Percentiles rank a stretch among this genome's conserved stretches.
phyloP scores from a whole-genome alignment of 306 rosid genomes.

The Rosa multiflora region DNA sequence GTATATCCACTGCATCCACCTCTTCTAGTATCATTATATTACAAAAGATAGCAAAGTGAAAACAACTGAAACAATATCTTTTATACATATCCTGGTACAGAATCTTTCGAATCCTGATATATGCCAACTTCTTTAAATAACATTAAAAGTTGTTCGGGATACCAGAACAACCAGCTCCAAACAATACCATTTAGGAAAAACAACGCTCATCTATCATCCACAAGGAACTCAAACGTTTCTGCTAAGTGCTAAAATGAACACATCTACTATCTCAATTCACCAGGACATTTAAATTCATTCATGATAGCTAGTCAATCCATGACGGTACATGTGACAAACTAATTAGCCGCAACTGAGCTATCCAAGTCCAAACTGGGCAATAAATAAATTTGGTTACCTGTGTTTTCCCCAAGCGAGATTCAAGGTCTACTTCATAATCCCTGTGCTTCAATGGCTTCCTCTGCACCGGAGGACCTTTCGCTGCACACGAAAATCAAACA shows the following conservation, averaged over 20 bases:
- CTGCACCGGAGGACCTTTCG: conserved; percentile 80
- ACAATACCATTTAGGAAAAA: neutral
- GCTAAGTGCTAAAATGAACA: neutral
- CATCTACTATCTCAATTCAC: neutral
- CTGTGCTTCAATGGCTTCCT: conserved; percentile 95
- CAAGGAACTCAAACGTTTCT: neutral
- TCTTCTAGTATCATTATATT: neutral
- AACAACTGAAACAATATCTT: neutral
- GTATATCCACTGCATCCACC: neutral
- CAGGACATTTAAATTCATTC: neutral
- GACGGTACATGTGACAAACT: neutral
- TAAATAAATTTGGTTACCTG: conserved; percentile 41
- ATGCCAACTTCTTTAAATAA: neutral
- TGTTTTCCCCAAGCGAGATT: conserved; percentile 94
- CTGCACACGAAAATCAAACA: conserved; percentile 30
- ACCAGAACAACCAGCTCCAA: neutral
- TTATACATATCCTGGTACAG: neutral
- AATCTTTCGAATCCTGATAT: neutral
- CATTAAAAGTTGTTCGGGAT: neutral
- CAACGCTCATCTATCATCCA: neutral
- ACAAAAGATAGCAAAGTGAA: neutral
- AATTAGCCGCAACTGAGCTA: neutral
- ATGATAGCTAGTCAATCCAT: neutral
- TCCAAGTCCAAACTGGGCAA: neutral
- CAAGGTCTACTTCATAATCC: conserved; percentile 95